Conservation (phyloP, 768 basidiomycete species). For the Termitomyces sp. region DNA sequence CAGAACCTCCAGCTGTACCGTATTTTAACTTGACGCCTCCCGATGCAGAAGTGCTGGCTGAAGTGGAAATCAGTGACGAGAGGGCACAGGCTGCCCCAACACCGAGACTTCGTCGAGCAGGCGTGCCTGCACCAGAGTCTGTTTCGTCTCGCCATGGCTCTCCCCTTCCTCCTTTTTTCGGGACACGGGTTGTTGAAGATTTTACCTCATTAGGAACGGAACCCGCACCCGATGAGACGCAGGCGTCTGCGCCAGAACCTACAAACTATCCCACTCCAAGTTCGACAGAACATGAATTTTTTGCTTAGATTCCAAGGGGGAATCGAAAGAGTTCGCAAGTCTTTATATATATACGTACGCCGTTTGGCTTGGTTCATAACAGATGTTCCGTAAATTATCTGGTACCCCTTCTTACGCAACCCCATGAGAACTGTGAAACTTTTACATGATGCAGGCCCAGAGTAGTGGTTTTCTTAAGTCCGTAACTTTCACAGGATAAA, state of each 20-base stretch:
- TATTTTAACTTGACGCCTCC: conserved; percentile 23
- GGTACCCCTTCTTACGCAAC: neutral
- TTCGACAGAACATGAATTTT: conserved; percentile 35
- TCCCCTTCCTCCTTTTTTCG: conserved; percentile 19
- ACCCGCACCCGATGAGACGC: conserved; percentile 4
- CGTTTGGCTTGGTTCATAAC: conserved; percentile 5
- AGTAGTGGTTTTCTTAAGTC: neutral
- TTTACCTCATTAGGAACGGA: neutral
- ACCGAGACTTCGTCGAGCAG: conserved; percentile 63
- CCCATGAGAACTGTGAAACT: neutral
- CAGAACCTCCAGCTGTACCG: conserved; percentile 15
- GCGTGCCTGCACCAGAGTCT: conserved; percentile 59
- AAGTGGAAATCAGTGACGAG: conserved; percentile 29
- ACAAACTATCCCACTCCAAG: conserved; percentile 46
- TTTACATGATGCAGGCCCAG: neutral
- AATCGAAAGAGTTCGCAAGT: conserved; percentile 7
- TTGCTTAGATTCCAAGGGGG: conserved; percentile 18
- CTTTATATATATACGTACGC: conserved; percentile 12
- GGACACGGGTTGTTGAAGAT: neutral
- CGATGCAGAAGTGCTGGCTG: conserved; percentile 10
- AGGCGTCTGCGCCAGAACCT: conserved; percentile 19
- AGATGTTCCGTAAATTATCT: conserved; percentile 6
- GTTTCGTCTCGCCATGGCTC: conserved; percentile 44
- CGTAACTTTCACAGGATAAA: neutral
- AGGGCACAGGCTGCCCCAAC: conserved; percentile 17